phyloP scores from a whole-genome alignment of 495 filamentous ascomycete species.

The Penicillium pulvis region DNA sequence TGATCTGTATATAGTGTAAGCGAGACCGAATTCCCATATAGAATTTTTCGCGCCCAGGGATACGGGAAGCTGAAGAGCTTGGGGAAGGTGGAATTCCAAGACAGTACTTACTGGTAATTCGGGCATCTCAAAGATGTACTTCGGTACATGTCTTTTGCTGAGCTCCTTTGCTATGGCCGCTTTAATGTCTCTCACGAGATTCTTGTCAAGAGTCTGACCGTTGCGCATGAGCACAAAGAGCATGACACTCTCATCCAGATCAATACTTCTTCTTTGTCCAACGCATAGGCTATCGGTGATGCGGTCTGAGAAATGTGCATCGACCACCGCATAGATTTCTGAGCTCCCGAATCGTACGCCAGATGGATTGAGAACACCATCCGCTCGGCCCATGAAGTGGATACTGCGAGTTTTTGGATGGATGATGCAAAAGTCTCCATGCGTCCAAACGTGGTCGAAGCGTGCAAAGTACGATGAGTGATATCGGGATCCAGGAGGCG shows the following conservation, averaged over 20 bases:
- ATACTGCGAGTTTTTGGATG: constrained; percentile 68
- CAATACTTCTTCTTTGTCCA: constrained; percentile 67
- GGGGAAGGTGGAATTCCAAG: neutral
- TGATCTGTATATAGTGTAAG: no score
- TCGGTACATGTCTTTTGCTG: constrained; percentile 1
- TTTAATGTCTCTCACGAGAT: neutral
- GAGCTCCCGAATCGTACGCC: constrained; percentile 78
- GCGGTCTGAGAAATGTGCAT: constrained; percentile 60
- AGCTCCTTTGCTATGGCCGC: neutral
- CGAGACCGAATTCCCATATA: no score
- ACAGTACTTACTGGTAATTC: neutral
- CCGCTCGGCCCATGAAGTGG: constrained; percentile 70
- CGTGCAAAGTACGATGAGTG: constrained; percentile 71
- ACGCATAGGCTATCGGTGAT: constrained; percentile 73
- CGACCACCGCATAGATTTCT: constrained; percentile 76
- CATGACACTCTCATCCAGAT: constrained; percentile 73
- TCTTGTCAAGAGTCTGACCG: neutral
- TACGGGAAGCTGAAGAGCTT: neutral
- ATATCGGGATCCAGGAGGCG: constrained; percentile 49
- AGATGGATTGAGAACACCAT: constrained; percentile 77
- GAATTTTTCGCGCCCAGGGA: no score
- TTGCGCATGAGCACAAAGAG: constrained; percentile 71
- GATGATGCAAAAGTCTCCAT: constrained; percentile 74
- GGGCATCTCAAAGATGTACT: neutral
- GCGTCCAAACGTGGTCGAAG: constrained; percentile 76